Evolutionary conservation across 164 flowering plant genomes (phyloP), one percentile per base, ranked within the genome.

Genomic region (Magnolia changhungtana): DNA sequence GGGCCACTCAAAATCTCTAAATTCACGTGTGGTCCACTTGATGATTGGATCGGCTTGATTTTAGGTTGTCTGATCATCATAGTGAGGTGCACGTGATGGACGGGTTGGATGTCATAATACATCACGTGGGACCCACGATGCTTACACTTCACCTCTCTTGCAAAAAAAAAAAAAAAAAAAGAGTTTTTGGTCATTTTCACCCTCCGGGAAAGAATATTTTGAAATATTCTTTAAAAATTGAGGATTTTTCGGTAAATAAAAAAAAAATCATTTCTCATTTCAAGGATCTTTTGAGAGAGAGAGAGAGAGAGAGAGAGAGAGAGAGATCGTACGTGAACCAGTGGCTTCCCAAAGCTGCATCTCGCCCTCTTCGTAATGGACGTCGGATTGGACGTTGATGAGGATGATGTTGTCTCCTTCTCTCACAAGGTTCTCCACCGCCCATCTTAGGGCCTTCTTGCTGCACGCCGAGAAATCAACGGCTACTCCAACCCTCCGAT

Each of bases 301-400:
- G 21, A 64, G 67, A 18, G 27, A 24, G 66, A 20, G 66, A 63
- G 24, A 19, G 24, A n/a, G 21, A 64, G 24, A 64, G 24, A n/a
- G 67, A 64, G 10, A 21, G 11, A 21, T 16, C 87, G n/a, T 91
- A 95, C 98, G 98, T 31, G 98, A 93, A 63, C 98, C 98, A 72
- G 93, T 89, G 84, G 89, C 72, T 76, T 78, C 90, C 98, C 98
- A 93, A 73, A 95, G 98, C 86, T 91, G 96, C 87, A 85, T 82
- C 89, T 93, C 93, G 67, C 97, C 96, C 4, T 76, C 82, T 65
- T 93, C 97, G 75, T 89, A 90, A 65, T 82, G 4, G 1, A 80
- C 88, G 45, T 83, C 84, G 59, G 93, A 88, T 0, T 80, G 89
- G 7, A 93, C 81, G 72, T 82, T 84, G 52, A 93, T 37, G 61